Percentiles rank a stretch among this genome's conserved stretches.
These are phyloP conservation scores for Malassezia restricta DNA, from an alignment of 1,284 basidiomycete genomes.

Conservation along the genomic window DNA sequence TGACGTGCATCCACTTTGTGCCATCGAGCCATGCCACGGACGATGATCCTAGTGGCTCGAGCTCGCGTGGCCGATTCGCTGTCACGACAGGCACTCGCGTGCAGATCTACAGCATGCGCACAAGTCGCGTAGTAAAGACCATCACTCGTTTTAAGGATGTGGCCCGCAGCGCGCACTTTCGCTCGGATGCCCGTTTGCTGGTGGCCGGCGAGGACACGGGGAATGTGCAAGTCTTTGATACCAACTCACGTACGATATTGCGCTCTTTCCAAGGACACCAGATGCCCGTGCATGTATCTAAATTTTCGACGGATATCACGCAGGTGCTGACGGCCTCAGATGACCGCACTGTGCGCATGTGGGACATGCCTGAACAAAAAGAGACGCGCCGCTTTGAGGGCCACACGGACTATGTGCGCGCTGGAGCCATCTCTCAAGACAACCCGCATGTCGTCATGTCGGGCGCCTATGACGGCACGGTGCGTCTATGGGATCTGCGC, in stretches of 20 bases:
- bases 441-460: conserved; percentile 77
- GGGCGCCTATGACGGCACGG: conserved; percentile 86
- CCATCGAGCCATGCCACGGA: conserved; percentile 14
- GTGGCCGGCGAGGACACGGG: conserved; percentile 92
- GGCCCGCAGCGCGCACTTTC: conserved; percentile 54
- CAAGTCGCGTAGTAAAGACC: conserved; percentile 87
- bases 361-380: conserved; percentile 86
- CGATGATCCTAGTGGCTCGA: conserved; percentile 16
- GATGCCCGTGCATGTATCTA: conserved; percentile 69
- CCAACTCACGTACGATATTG: conserved; percentile 83
- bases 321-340: conserved; percentile 89
- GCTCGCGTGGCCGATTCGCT: conserved; percentile 58
- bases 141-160: conserved; percentile 94
- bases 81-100: conserved; percentile 87
- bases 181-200: conserved; percentile 83
- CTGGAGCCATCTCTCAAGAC: conserved; percentile 69
- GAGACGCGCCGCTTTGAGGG: conserved; percentile 65
- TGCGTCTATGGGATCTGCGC: conserved; percentile 76
- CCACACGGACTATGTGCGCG: conserved; percentile 89
- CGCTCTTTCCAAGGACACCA: conserved; percentile 83
- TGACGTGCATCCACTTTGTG: conserved; percentile 42
- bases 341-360: conserved; percentile 82
- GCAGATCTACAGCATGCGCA: conserved; percentile 88
- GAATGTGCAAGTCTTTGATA: conserved; percentile 86
- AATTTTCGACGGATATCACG: conserved; percentile 71